Evolutionary conservation across 2,329 filamentous ascomycete genomes (phyloP), one percentile per base, ranked within the genome.

Genomic region (Fusarium buharicum): DNA sequence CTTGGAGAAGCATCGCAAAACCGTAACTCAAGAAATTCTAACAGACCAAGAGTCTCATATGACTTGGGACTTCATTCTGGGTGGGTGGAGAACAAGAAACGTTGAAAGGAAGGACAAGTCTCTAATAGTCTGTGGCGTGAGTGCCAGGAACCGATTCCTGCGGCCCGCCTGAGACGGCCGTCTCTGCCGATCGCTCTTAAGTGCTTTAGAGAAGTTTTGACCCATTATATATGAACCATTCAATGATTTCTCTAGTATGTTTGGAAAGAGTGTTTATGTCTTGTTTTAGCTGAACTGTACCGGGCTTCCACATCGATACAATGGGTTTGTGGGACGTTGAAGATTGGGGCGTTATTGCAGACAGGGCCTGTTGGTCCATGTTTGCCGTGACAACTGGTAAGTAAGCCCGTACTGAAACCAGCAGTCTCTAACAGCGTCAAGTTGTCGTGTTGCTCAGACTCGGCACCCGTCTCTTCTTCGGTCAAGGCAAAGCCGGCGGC

Each of bases 331-430:
- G 66, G 66, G 45, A 59, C 30, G 50, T 45, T 16, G 45, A 68
- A 22, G 62, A 67, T 31, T 69, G 60, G 30, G 67, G 67, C 48
- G 24, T 59, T 38, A 57, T 69, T 12, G 69, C 69, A 40, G 62
- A 71, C 48, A 59, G 41, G 53, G 64, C 60, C 11, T 70, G 68
- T 34, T 71, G 69, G 69, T 57, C 68, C 3, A 64, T 71, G 44
- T 69, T 70, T 51, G 68, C 52, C n/a, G 33, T 67, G 17, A 65
- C 68, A 2, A 51, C 61, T 11, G 18, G 69, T 67, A 39, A 50
- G 66, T 62, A 22, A 20, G 3, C 1, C 7, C 36, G 12, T 6
- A 6, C 4, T 22, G 24, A 4, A 12, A 13, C 2, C 9, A 6
- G 18, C 11, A 6, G 12, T 27, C 6, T 2, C 9, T 2, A 34